Conservation (phyloP, 2,329 filamentous ascomycete species). For the Sarocladium strictum region DNA sequence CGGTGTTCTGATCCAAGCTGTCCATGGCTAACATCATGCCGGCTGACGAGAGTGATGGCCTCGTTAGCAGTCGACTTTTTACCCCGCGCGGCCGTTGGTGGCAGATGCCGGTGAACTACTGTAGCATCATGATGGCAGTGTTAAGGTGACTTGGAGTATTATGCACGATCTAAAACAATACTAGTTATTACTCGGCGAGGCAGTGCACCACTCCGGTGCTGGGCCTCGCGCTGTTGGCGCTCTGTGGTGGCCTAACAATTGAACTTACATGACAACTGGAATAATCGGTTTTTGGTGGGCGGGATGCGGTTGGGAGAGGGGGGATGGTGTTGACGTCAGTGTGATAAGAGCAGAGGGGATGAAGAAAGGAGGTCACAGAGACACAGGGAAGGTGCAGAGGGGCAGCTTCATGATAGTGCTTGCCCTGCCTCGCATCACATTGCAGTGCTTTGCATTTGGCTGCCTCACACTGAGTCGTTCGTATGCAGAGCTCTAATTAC, state of each 20-base stretch:
- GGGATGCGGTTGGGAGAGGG: background rate
- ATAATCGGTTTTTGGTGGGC: background rate
- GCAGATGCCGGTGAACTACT: background rate
- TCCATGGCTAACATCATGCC: background rate
- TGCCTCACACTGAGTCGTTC: too few relatives aligned
- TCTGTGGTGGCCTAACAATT: background rate
- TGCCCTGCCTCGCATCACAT: too few relatives aligned
- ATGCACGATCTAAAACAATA: too few relatives aligned
- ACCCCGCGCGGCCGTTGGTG: background rate
- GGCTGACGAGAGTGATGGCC: background rate
- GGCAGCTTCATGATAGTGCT: too few relatives aligned
- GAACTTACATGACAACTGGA: too few relatives aligned
- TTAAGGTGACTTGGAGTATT: too few relatives aligned
- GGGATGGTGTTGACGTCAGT: background rate
- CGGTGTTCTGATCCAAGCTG: background rate
- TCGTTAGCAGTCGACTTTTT: background rate
- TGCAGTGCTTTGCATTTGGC: too few relatives aligned
- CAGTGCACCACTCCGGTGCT: background rate
- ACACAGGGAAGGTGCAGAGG: too few relatives aligned
- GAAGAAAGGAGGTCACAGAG: too few relatives aligned
- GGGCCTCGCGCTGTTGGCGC: background rate
- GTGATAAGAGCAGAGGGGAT: background rate
- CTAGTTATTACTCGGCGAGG: background rate
- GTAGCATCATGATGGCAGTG: background rate
- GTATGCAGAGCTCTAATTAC: too few relatives aligned